Conservation (phyloP, 495 filamentous ascomycete genomes). For the Daldinia loculata region DNA sequence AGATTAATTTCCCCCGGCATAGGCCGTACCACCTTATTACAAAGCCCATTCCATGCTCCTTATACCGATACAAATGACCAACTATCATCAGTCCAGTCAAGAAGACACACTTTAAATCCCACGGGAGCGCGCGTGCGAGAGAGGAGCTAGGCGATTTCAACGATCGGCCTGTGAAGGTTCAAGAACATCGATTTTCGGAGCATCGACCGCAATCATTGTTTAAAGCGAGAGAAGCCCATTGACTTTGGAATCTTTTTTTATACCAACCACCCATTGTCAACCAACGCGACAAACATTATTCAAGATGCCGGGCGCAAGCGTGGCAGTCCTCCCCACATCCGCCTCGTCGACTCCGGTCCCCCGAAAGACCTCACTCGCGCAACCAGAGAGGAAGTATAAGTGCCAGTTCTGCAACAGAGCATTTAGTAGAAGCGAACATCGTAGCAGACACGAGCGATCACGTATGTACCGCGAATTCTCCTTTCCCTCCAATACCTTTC, state of each 20-base stretch:
- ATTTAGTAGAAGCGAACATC: conserved; percentile 96
- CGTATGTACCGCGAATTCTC: conserved; percentile 72
- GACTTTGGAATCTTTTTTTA: conserved; percentile 31
- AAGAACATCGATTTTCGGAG: conserved; percentile 41
- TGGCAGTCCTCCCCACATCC: conserved; percentile 64
- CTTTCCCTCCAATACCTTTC: conserved; percentile 20
- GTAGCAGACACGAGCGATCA: conserved; percentile 95
- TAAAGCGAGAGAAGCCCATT: conserved; percentile 37
- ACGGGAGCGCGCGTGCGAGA: conserved; percentile 62
- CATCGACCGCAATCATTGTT: conserved; percentile 48
- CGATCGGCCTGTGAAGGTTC: conserved; percentile 59
- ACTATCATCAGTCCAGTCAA: conserved; percentile 56
- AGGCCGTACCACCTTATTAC: conserved; percentile 40
- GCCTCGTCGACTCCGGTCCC: conserved; percentile 68
- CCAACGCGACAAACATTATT: conserved; percentile 57
- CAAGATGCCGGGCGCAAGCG: conserved; percentile 73
- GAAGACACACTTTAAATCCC: conserved; percentile 69
- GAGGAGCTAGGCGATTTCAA: conserved; percentile 63
- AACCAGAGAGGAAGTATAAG: conserved; percentile 97
- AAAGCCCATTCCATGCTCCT: conserved; percentile 59
- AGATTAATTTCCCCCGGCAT: conserved; percentile 43
- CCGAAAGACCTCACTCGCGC: conserved; percentile 66
- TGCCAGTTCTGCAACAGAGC: conserved; percentile 98
- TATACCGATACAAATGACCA: conserved; percentile 66
- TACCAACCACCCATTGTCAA: conserved; percentile 35